Base-by-base conservation (phyloP, 495 filamentous ascomycete genomes). In the Penicillium macrosclerotiorum region DNA sequence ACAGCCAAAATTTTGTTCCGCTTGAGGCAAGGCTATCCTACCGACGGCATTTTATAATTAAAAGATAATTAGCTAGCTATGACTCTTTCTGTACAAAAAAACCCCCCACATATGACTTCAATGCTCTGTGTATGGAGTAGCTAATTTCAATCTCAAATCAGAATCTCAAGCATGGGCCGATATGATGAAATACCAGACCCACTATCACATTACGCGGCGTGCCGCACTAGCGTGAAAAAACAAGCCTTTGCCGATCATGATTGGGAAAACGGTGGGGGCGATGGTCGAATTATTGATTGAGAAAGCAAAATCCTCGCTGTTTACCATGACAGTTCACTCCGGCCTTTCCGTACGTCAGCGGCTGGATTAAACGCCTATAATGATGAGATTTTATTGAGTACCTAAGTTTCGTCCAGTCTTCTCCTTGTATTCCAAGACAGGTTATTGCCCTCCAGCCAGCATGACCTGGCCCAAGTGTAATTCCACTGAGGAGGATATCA, bases 401-500 rank as follows among this genome's bases (percentile, higher is more conserved):
- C 34, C 8, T 13, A 23, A 17, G 25, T n/a, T 37, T 39, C 20
- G 12, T n/a, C 22, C 3, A 23, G 23, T 36, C 23, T 27, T 46
- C 24, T 35, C 14, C 5, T 16, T 18, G 4, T 8, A 35, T 35
- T 19, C 4, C 16, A 19, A 35, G 22, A 3, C 42, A 36, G 16
- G n/a, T n/a, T 30, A n/a, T n/a, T n/a, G n/a, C n/a, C n/a, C 3
- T 22, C 24, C 13, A 17, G 29, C 30, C 45, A 59, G 38, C 16
- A 63, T 65, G 62, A 45, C 42, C 29, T 68, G 64, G 66, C 60
- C 60, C 19, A 38, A 44, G 37, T 71, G 67, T 37, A 68, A 71
- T 47, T 59, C 57, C 8, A 68, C 67, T 9, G 23, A 63, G 45
- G 64, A 67, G 30, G 34, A 58, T 35, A 53, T 61, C 34, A 55